A percentile compares a stretch with the other conserved stretches of the same genome.
phyloP scores from a whole-genome alignment of 306 rosid genomes.

The Alnus glutinosa region DNA sequence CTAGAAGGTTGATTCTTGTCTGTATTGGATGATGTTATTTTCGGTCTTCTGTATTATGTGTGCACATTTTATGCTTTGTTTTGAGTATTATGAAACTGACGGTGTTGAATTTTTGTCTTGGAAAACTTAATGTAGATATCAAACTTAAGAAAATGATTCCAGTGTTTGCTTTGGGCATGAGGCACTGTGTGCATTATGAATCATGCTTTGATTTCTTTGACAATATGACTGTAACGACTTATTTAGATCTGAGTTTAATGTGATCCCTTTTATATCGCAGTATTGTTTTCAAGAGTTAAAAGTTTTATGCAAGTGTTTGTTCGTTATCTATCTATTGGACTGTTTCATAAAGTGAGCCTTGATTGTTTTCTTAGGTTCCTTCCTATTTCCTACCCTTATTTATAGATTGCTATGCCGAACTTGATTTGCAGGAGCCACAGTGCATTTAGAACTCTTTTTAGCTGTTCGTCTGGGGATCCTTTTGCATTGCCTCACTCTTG shows the following conservation, averaged over 20 bases:
- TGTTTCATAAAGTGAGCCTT: neutral
- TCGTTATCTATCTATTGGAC: neutral
- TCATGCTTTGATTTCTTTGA: neutral
- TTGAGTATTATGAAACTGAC: neutral
- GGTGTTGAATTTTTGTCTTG: neutral
- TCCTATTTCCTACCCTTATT: neutral
- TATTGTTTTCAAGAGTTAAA: neutral
- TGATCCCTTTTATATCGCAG: neutral
- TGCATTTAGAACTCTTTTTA: neutral
- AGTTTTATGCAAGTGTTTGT: neutral
- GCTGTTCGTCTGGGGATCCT: neutral
- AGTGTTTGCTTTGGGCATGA: neutral
- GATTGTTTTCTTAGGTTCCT: neutral
- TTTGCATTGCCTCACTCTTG: constrained; percentile 28
- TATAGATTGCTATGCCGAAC: constrained; percentile 6
- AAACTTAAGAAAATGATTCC: neutral
- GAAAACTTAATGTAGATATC: neutral
- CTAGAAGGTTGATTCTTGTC: neutral
- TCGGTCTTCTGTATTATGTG: neutral
- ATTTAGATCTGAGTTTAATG: neutral
- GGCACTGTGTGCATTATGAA: neutral
- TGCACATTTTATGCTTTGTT: neutral
- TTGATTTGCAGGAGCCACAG: constrained; percentile 28
- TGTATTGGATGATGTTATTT: neutral
- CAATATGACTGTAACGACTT: neutral